A percentile compares a stretch with the other conserved stretches of the same genome.
Evolutionary conservation across 139 green algal species (phyloP).

Genomic region (Coelastrella sp.): DNA sequence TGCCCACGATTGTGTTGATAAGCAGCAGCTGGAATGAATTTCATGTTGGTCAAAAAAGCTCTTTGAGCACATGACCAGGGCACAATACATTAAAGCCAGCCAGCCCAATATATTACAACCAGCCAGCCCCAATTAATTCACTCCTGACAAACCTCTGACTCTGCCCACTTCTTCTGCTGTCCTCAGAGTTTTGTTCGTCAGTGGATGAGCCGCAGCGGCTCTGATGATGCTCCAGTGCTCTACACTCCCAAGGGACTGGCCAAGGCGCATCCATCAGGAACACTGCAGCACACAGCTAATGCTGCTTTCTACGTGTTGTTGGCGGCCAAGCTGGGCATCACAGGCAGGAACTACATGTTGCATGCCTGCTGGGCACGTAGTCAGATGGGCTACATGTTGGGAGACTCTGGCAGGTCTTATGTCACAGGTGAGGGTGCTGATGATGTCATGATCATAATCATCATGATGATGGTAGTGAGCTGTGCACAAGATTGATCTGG

Average conservation of each 20-base stretch:
- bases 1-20: no score
- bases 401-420: conserved; percentile 30
- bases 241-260: conserved; percentile 43
- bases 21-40: no score
- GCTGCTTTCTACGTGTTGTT: conserved; percentile 42
- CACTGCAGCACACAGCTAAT: conserved; percentile 47
- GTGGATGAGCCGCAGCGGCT: conserved; percentile 34
- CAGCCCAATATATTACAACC: no score
- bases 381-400: conserved; percentile 54
- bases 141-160: no score
- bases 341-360: conserved; percentile 39
- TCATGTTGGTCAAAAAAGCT: no score
- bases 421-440: conserved; percentile 20
- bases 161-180: no score
- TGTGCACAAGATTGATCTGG: no score
- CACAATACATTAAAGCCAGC: no score
- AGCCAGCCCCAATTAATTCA: no score
- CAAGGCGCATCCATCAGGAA: conserved; percentile 28
- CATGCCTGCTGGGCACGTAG: conserved; percentile 45
- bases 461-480: no score
- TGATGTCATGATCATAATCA: no score
- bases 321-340: conserved; percentile 19
- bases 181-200: conserved; percentile 41
- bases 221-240: background rate
- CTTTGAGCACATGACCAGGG: no score